Conservation (phyloP, 164 flowering plant species). For the Nelumbo lutea region DNA sequence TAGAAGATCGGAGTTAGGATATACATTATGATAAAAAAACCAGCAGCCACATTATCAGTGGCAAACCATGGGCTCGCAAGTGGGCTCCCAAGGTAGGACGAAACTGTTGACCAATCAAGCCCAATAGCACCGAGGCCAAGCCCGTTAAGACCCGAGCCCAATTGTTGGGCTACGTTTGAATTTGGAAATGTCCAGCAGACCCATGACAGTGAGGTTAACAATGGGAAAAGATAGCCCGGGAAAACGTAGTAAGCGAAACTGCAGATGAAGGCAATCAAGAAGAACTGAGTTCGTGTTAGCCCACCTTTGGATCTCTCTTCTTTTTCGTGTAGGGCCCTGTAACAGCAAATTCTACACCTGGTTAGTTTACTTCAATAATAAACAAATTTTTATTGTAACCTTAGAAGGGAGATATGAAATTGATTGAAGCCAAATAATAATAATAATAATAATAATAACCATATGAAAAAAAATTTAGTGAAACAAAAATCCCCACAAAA, state of each 20-base stretch:
- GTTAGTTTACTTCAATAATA: no score
- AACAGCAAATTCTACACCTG: not conserved
- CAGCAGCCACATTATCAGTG: not conserved
- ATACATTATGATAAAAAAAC: not conserved
- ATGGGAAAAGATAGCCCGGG: not conserved
- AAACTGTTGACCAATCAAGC: conserved; percentile 1
- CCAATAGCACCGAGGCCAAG: conserved; percentile 4
- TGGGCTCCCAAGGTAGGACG: conserved; percentile 8
- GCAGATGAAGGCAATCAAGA: no score
- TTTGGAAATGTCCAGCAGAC: conserved; percentile 4
- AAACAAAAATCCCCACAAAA: no score
- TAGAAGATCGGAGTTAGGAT: not conserved
- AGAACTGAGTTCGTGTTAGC: not conserved
- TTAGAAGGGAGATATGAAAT: no score
- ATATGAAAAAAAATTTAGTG: no score
- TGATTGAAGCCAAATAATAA: no score
- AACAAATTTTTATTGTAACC: no score
- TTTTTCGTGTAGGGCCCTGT: conserved; percentile 9
- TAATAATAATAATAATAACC: no score
- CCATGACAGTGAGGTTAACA: conserved; percentile 4
- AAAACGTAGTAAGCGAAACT: not conserved
- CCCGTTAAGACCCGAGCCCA: conserved; percentile 9
- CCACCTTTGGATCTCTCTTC: not conserved
- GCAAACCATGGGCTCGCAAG: not conserved
- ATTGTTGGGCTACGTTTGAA: conserved; percentile 6